A percentile compares a stretch with the other conserved stretches of the same genome.
Evolutionary conservation across 176 grass and related monocot species (phyloP).

Genomic region (Panicum miliaceum): DNA sequence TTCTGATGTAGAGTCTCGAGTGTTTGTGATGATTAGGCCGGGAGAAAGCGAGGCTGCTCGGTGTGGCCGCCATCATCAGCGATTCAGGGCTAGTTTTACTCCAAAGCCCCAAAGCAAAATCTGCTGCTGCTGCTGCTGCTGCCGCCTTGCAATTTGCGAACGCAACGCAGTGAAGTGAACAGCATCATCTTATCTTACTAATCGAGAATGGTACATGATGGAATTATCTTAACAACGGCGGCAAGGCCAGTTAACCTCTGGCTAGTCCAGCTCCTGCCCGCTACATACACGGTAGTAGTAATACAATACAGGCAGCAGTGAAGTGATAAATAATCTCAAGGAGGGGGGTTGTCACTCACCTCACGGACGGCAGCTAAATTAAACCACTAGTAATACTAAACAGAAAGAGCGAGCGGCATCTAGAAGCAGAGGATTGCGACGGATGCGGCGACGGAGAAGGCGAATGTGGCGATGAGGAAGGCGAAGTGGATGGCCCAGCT

Average conservation of each 20-base stretch:
- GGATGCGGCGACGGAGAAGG: constrained; percentile 73
- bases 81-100: background rate
- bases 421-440: constrained; percentile 90
- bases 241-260: no score
- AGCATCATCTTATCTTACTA: no score
- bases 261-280: no score
- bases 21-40: constrained; percentile 21
- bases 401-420: background rate
- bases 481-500: constrained; percentile 87
- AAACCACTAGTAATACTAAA: background rate
- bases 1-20: background rate
- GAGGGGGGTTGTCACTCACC: no score
- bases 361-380: background rate
- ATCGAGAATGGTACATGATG: no score
- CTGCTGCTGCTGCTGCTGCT: background rate
- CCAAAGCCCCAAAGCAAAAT: background rate
- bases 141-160: background rate
- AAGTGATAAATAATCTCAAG: no score
- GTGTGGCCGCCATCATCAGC: background rate
- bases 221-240: background rate
- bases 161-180: no score
- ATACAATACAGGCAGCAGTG: no score
- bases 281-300: no score
- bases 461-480: constrained; percentile 83
- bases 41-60: constrained; percentile 17